A percentile compares a stretch with the other conserved stretches of the same genome.
Evolutionary conservation across 2,329 filamentous ascomycete genomes (phyloP).

Genomic region (Sclerotinia glacialis): DNA sequence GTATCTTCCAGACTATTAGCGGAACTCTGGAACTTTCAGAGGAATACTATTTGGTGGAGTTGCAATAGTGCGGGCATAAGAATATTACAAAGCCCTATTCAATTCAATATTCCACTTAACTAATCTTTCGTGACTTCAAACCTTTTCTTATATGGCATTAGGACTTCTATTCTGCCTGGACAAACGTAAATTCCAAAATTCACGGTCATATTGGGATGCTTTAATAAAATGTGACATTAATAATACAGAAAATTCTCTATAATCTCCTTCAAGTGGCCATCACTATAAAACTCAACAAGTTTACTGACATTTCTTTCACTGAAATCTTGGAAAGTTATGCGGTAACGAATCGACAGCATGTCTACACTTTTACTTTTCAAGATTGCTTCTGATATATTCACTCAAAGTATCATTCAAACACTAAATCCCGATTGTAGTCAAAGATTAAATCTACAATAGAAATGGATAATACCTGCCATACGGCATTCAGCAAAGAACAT

Average conservation of each 20-base stretch:
- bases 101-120: background rate
- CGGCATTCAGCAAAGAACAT: background rate
- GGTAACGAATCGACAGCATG: background rate
- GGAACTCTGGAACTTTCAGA: background rate
- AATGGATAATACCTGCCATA: background rate
- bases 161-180: accelerated
- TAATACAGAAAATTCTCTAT: background rate
- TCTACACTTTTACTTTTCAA: background rate
- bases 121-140: background rate
- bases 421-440: background rate
- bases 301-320: accelerated
- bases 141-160: background rate
- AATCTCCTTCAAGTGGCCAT: background rate
- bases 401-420: background rate
- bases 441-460: background rate
- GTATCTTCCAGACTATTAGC: too few relatives aligned
- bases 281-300: background rate
- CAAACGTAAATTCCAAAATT: background rate
- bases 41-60: too few relatives aligned
- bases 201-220: too few relatives aligned
- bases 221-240: background rate
- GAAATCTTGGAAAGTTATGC: background rate
- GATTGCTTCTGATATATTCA: background rate
- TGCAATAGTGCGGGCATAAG: too few relatives aligned
- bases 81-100: too few relatives aligned